Base-by-base conservation (phyloP, 2,329 filamentous ascomycete genomes). In the Ophiostoma montium region DNA sequence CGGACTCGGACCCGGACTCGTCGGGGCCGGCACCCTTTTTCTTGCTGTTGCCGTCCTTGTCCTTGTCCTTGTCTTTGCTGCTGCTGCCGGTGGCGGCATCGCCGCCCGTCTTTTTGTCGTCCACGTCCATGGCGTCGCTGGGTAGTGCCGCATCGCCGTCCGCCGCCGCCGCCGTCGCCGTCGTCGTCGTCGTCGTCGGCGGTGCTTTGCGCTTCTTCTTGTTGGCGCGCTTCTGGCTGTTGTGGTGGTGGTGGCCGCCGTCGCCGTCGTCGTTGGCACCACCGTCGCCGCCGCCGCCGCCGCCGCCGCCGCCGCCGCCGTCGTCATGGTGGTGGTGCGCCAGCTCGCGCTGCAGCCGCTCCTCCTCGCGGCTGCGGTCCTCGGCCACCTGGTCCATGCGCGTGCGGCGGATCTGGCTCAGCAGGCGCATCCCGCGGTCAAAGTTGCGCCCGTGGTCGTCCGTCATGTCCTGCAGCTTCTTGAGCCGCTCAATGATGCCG, bases 201-300 rank as follows among this genome's bases (percentile, higher is more conserved):
- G 76, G 69, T 21, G 82, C 84, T 66, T 87, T 88, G 62, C 84
- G 80, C 69, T 86, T 88, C 71, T 86, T 88, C 55, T 83, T 74
- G 63, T 89, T 88, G 21, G 70, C 67, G 58, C 76, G 76, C 19
- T 44, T 44, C 42, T 44, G 66, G 63, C 47, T 71, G 69, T 44
- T 62, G 58, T 52, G 64, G 64, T 53, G 69, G 69, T 41, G 39
- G 15, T 30, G 23, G 23, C 23, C 23, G 8, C 23, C 23, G 8
- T 4, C 23, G 23, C 23, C 23, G 23, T 8, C 23, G 23, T 8
- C 32, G 32, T 11, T 10, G 9, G 11, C 32, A 11, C 13, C 32
- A 15, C 32, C 32, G 32, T 11, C 32, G 9, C 5, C 32, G 32
- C 13, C 32, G 9, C 32, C 32, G 13, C 32, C 32, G 32, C 13